phyloP scores from a whole-genome alignment of 176 grass and related monocot genomes.

The Raddia distichophylla region DNA sequence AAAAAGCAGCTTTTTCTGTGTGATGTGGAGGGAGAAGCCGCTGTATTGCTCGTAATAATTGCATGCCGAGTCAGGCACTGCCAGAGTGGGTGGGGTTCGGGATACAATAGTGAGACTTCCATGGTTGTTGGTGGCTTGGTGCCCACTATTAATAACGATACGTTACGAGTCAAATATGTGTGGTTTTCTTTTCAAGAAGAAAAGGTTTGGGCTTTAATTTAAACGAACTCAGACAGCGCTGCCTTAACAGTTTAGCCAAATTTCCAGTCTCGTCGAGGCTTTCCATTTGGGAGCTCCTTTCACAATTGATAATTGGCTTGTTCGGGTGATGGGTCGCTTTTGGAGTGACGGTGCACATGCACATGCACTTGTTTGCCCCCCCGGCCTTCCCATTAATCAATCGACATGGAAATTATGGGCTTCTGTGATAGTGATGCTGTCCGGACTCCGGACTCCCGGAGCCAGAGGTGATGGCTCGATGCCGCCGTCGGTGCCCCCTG shows the following conservation, averaged over 20 bases:
- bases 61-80: slow-evolving; percentile 7
- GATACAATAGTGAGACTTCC: slow-evolving; percentile 20
- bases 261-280: no score
- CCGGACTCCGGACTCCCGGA: not conserved
- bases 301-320: not conserved
- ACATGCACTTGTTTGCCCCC: slow-evolving; percentile 36
- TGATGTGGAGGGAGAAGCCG: not conserved
- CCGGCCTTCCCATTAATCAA: not conserved
- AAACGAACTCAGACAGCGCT: not conserved
- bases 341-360: slow-evolving; percentile 13
- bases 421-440: slow-evolving; percentile 20
- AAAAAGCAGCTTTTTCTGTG: not conserved
- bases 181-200: not conserved
- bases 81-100: not conserved
- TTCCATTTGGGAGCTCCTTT: no score
- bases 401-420: not conserved
- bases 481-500: no score
- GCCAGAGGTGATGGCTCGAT: no score
- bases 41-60: not conserved
- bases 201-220: not conserved
- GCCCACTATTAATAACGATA: not conserved
- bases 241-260: not conserved
- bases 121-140: not conserved
- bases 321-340: not conserved
- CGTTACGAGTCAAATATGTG: not conserved